phyloP scores from a whole-genome alignment of 106 monocot species.

The Chionographis japonica region DNA sequence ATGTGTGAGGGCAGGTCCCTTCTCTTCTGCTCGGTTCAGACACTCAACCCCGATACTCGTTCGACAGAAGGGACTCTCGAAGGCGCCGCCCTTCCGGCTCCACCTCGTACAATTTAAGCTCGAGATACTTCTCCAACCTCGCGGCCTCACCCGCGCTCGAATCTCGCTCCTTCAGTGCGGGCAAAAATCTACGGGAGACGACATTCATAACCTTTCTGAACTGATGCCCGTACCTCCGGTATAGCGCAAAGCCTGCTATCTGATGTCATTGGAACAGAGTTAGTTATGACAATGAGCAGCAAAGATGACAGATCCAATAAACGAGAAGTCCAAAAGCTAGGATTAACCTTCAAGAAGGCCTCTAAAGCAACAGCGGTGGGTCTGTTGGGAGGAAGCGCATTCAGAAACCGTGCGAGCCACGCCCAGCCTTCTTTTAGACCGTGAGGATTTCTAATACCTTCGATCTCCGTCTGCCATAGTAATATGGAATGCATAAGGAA shows the following conservation, averaged over 20 bases:
- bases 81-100: slow-evolving; percentile 72
- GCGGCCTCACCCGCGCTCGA: slow-evolving; percentile 16
- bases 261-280: slow-evolving; percentile 13
- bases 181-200: slow-evolving; percentile 44
- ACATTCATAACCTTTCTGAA: too few species aligned
- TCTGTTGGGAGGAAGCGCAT: slow-evolving; percentile 53
- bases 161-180: slow-evolving; percentile 43
- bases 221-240: slow-evolving; percentile 53
- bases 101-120: slow-evolving; percentile 26
- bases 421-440: slow-evolving; percentile 86
- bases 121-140: slow-evolving; percentile 57
- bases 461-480: slow-evolving; percentile 63
- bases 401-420: slow-evolving; percentile 89
- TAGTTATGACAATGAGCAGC: not conserved
- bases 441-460: slow-evolving; percentile 52
- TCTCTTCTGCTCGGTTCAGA: too few species aligned
- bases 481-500: not conserved
- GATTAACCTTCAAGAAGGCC: slow-evolving; percentile 70
- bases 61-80: slow-evolving; percentile 31
- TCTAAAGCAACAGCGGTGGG: slow-evolving; percentile 61
- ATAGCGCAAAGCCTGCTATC: slow-evolving; percentile 84
- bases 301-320: not conserved
- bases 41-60: too few species aligned
- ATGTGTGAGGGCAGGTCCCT: too few species aligned
- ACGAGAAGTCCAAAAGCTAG: not conserved